These are phyloP conservation scores for Xerocomus brunneocitrinus DNA, from an alignment of 768 basidiomycete species.

Conservation along the genomic window DNA sequence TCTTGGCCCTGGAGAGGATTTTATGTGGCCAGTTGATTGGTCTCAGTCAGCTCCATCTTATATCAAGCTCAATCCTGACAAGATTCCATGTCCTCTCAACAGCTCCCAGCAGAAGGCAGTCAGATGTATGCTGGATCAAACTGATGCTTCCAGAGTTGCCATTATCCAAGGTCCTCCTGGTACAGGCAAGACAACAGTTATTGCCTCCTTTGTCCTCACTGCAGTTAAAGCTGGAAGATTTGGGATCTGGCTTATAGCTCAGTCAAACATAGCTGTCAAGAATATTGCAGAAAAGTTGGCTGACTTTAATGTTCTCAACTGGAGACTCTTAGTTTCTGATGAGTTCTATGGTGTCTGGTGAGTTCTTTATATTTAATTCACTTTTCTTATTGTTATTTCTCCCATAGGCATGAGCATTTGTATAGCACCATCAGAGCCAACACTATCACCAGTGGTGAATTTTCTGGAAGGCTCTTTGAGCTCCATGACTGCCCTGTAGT, in stretches of 20 bases:
- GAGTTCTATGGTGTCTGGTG: slow-evolving; percentile 68
- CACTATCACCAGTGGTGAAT: slow-evolving; percentile 47
- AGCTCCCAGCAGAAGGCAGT: slow-evolving; percentile 37
- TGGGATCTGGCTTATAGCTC: slow-evolving; percentile 78
- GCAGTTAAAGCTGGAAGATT: slow-evolving; percentile 36
- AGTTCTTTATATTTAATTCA: slow-evolving; percentile 15
- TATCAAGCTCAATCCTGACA: slow-evolving; percentile 13
- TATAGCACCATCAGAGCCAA: slow-evolving; percentile 48
- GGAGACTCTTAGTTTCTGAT: slow-evolving; percentile 66
- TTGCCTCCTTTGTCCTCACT: slow-evolving; percentile 54
- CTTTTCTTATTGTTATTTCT: slow-evolving; percentile 4
- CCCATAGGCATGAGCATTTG: slow-evolving; percentile 75
- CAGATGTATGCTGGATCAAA: slow-evolving; percentile 34
- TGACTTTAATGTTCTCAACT: slow-evolving; percentile 48
- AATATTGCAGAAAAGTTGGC: slow-evolving; percentile 81
- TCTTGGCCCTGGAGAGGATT: slow-evolving; percentile 22
- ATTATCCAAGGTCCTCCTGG: slow-evolving; percentile 53
- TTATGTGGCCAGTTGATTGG: slow-evolving; percentile 37
- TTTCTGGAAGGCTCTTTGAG: slow-evolving; percentile 28
- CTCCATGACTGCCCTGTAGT: slow-evolving; percentile 51
- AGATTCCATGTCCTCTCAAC: slow-evolving; percentile 33
- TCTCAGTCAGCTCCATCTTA: slow-evolving; percentile 15
- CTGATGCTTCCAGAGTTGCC: slow-evolving; percentile 35
- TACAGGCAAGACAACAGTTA: slow-evolving; percentile 72
- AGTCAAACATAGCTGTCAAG: slow-evolving; percentile 85